Conservation (phyloP, 1,284 basidiomycete species). For the Lignosus rhinocerotis region DNA sequence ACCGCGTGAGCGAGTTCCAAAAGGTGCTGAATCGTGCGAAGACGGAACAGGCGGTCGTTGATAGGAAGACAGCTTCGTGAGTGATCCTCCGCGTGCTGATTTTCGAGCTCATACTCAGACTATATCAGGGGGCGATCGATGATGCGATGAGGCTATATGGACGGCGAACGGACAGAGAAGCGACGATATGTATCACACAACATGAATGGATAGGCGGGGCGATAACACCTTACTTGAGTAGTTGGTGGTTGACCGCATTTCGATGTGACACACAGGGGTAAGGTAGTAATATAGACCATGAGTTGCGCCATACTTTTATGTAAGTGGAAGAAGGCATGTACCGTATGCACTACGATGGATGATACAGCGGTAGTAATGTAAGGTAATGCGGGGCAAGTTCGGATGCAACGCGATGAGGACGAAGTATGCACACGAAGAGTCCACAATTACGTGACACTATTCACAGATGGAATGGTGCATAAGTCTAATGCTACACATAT, state of each 20-base stretch:
- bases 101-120: background rate
- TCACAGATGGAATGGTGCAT: background rate
- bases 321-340: background rate
- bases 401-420: background rate
- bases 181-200: conserved; percentile 5
- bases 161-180: background rate
- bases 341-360: conserved; percentile 7
- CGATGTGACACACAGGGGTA: background rate
- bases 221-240: background rate
- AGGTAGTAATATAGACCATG: background rate
- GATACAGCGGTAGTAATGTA: background rate
- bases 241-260: background rate
- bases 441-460: conserved; percentile 7
- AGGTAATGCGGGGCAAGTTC: background rate
- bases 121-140: conserved; percentile 20
- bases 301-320: background rate
- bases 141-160: conserved; percentile 11
- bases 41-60: conserved; percentile 81
- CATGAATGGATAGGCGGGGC: background rate
- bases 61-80: conserved; percentile 92
- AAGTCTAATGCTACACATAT: conserved; percentile 15
- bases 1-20: conserved; percentile 94
- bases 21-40: conserved; percentile 99
- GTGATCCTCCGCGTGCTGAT: conserved; percentile 30
- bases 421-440: conserved; percentile 1